Evolutionary conservation across 1,284 basidiomycete genomes (phyloP).

Genomic region (Paramarasmius palmivorus): DNA sequence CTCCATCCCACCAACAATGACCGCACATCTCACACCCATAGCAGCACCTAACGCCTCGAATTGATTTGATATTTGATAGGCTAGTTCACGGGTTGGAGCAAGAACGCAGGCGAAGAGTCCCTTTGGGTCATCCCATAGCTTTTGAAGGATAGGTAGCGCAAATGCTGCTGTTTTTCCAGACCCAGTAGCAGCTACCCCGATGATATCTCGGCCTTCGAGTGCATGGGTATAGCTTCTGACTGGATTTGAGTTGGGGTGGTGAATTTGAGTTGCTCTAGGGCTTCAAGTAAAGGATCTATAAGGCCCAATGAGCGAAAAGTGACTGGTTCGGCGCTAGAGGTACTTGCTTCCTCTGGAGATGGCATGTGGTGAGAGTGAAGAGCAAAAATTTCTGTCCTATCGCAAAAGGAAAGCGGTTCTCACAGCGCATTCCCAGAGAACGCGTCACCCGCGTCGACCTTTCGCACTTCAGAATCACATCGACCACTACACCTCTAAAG

Average conservation of each 20-base stretch:
- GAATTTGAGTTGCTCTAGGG: slow-evolving; percentile 83
- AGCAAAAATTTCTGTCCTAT: slow-evolving; percentile 1
- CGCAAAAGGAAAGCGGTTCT: neutral
- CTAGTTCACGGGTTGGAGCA: slow-evolving; percentile 95
- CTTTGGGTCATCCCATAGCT: slow-evolving; percentile 94
- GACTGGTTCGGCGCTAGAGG: slow-evolving; percentile 39
- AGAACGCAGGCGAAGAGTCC: slow-evolving; percentile 94
- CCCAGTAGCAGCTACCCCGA: slow-evolving; percentile 96
- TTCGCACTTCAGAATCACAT: slow-evolving; percentile 18
- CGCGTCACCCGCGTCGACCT: slow-evolving; percentile 52
- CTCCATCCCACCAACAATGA: slow-evolving; percentile 96
- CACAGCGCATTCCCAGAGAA: slow-evolving; percentile 31
- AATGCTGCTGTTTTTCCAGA: slow-evolving; percentile 99
- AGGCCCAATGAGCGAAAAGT: slow-evolving; percentile 81
- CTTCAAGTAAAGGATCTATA: slow-evolving; percentile 87
- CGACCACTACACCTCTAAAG: neutral
- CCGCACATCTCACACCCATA: slow-evolving; percentile 91
- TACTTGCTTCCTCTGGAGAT: slow-evolving; percentile 59
- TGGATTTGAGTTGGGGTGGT: slow-evolving; percentile 94
- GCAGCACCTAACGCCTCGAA: slow-evolving; percentile 91
- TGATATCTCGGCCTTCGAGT: slow-evolving; percentile 90
- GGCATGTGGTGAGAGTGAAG: slow-evolving; percentile 37
- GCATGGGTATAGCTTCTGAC: slow-evolving; percentile 89
- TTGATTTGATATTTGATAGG: slow-evolving; percentile 98
- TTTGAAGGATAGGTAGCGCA: slow-evolving; percentile 94